phyloP scores from a whole-genome alignment of 1,284 basidiomycete species.

The Ustilago nuda region DNA sequence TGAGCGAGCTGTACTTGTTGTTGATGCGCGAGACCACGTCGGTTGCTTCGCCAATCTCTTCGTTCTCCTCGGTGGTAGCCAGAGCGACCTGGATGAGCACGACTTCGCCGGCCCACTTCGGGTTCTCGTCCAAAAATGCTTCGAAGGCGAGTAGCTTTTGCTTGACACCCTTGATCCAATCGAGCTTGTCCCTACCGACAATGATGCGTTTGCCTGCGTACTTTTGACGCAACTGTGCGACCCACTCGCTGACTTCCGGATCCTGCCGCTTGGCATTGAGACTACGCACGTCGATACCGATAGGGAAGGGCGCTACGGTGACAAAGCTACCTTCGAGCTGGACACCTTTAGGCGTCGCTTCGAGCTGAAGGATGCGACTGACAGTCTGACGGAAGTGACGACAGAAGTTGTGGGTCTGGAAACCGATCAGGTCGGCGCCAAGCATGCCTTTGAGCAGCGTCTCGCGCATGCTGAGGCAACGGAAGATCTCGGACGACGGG shows the following conservation, averaged over 20 bases:
- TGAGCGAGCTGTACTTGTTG: slow-evolving; percentile 81
- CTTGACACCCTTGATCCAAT: slow-evolving; percentile 84
- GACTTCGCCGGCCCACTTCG: slow-evolving; percentile 81
- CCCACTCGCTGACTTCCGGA: slow-evolving; percentile 84
- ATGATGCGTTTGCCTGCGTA: slow-evolving; percentile 86
- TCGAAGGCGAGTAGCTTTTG: slow-evolving; percentile 88
- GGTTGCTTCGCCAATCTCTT: slow-evolving; percentile 79
- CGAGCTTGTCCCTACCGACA: slow-evolving; percentile 87
- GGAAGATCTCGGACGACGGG: slow-evolving; percentile 87
- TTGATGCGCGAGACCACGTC: slow-evolving; percentile 85
- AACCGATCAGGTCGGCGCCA: slow-evolving; percentile 79
- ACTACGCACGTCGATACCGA: slow-evolving; percentile 84
- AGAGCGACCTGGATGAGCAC: slow-evolving; percentile 88
- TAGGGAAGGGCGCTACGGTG: slow-evolving; percentile 86
- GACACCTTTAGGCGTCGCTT: slow-evolving; percentile 85
- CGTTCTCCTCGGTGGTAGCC: slow-evolving; percentile 82
- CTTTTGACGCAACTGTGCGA: slow-evolving; percentile 78
- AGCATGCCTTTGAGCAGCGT: slow-evolving; percentile 79
- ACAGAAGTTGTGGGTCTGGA: slow-evolving; percentile 80
- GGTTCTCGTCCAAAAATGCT: slow-evolving; percentile 81
- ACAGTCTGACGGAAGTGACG: slow-evolving; percentile 76
- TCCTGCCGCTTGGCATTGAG: slow-evolving; percentile 79
- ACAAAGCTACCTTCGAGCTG: slow-evolving; percentile 76
- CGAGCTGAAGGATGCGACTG: slow-evolving; percentile 81
- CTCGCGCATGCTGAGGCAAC: slow-evolving; percentile 76